These are phyloP conservation scores for Kwoniella dejecticola DNA, from an alignment of 768 basidiomycete genomes.

Conservation along the genomic window DNA sequence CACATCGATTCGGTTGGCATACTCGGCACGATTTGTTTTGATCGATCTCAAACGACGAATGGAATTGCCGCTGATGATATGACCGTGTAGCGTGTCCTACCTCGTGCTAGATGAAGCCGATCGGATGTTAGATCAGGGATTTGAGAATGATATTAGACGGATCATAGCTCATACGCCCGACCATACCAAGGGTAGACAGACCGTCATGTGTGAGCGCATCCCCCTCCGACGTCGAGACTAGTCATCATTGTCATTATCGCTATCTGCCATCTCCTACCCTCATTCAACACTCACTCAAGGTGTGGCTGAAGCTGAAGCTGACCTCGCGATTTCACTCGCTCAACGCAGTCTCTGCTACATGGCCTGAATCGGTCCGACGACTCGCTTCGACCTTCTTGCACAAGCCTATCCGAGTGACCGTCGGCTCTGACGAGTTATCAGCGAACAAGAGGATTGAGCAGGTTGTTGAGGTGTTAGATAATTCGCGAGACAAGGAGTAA, in stretches of 20 bases:
- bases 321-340: no score
- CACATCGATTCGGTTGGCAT: no score
- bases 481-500: constrained; percentile 81
- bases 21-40: no score
- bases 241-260: no score
- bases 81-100: constrained; percentile 70
- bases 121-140: constrained; percentile 96
- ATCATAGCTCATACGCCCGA: constrained; percentile 72
- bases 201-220: constrained; percentile 80
- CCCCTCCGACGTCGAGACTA: neutral
- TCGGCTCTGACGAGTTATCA: constrained; percentile 90
- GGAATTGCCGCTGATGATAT: neutral
- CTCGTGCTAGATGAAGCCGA: constrained; percentile 97
- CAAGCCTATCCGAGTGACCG: constrained; percentile 83
- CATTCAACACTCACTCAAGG: no score
- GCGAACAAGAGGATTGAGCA: constrained; percentile 95
- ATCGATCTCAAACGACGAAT: no score
- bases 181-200: constrained; percentile 71
- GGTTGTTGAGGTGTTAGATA: constrained; percentile 86
- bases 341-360: constrained; percentile 85
- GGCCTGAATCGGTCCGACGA: constrained; percentile 90
- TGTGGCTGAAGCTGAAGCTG: no score
- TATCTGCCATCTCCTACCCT: no score
- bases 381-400: constrained; percentile 85
- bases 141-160: constrained; percentile 92